Evolutionary conservation across 768 basidiomycete genomes (phyloP).

Genomic region (Strobilomyces echinocephalus): DNA sequence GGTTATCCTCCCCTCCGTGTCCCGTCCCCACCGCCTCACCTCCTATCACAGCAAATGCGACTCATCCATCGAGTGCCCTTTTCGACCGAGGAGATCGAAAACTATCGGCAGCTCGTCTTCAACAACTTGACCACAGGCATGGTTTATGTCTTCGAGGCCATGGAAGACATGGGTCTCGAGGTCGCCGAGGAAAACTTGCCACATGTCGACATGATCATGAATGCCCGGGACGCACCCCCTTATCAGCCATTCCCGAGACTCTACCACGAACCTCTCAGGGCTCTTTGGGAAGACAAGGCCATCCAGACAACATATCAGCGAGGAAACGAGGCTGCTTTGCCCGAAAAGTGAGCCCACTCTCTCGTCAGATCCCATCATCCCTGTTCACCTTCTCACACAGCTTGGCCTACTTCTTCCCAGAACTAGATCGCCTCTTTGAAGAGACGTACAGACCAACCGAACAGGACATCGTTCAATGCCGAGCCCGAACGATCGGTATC

Average conservation of each 20-base stretch:
- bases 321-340: constrained; percentile 87
- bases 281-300: constrained; percentile 73
- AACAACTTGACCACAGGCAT: constrained; percentile 88
- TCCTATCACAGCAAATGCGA: constrained; percentile 78
- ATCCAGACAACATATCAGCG: constrained; percentile 73
- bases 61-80: constrained; percentile 89
- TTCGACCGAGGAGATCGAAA: constrained; percentile 75
- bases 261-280: constrained; percentile 62
- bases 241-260: constrained; percentile 71
- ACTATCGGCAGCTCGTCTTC: constrained; percentile 87
- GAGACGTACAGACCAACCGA: constrained; percentile 69
- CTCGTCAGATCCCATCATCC: background rate
- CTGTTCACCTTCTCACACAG: constrained; percentile 32
- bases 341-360: constrained; percentile 68
- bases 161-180: constrained; percentile 83
- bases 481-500: constrained; percentile 87
- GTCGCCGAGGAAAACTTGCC: constrained; percentile 57
- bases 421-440: constrained; percentile 76
- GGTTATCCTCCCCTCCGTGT: background rate
- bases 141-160: constrained; percentile 75
- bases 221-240: constrained; percentile 68
- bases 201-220: constrained; percentile 59
- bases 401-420: constrained; percentile 70
- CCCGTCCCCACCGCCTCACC: background rate
- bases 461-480: constrained; percentile 83